Evolutionary conservation across 148 eudicot species (phyloP).

Genomic region (Amaranthus cruentus): DNA sequence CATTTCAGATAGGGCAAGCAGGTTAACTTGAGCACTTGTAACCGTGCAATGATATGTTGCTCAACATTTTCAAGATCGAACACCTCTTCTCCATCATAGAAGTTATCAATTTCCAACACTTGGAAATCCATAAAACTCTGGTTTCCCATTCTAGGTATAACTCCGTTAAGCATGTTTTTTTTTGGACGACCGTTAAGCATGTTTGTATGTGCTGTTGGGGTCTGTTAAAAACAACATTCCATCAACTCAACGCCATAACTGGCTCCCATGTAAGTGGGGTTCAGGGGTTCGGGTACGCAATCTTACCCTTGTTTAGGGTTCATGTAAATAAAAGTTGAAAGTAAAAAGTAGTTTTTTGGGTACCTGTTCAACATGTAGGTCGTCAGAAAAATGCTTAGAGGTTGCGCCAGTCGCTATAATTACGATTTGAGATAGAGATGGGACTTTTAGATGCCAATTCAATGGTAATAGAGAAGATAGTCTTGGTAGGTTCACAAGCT

Average conservation of each 20-base stretch:
- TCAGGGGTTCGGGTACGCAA: neutral
- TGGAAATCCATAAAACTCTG: neutral
- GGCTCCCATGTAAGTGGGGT: too few species aligned
- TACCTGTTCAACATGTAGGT: neutral
- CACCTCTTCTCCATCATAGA: neutral
- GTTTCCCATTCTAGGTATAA: neutral
- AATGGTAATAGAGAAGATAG: neutral
- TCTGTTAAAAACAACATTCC: too few species aligned
- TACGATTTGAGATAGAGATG: neutral
- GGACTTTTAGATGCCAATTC: neutral
- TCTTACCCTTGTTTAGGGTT: neutral
- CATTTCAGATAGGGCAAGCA: neutral
- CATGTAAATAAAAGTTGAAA: neutral
- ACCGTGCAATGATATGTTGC: neutral
- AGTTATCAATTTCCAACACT: neutral
- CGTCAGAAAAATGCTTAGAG: neutral
- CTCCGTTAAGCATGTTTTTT: too few species aligned
- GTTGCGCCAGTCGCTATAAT: neutral
- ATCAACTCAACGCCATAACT: too few species aligned
- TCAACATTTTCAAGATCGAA: neutral
- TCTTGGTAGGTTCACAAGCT: neutral
- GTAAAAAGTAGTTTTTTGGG: neutral
- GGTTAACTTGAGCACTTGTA: neutral
- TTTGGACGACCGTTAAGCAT: too few species aligned
- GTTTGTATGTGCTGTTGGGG: too few species aligned